These are phyloP conservation scores for Chaetothyriales sp. DNA, from an alignment of 2,329 filamentous ascomycete species.

Conservation along the genomic window DNA sequence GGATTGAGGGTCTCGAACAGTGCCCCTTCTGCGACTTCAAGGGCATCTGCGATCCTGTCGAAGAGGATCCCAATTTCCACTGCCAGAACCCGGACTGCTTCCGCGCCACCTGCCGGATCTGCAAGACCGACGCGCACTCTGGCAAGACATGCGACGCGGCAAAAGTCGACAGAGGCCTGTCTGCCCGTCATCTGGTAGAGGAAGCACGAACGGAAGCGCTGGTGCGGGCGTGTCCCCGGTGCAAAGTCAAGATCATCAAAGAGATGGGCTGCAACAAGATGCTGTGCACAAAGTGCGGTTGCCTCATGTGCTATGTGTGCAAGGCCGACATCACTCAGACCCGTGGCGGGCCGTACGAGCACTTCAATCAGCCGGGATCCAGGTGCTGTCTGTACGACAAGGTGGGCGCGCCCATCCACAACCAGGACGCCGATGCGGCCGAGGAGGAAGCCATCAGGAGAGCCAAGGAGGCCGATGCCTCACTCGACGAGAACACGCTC, in stretches of 20 bases:
- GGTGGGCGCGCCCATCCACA: slow-evolving; percentile 19
- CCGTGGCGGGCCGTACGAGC: slow-evolving; percentile 42
- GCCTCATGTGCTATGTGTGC: slow-evolving; percentile 46
- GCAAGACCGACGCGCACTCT: slow-evolving; percentile 53
- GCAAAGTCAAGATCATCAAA: slow-evolving; percentile 65
- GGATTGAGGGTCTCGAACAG: slow-evolving; percentile 54
- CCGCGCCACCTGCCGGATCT: slow-evolving; percentile 51
- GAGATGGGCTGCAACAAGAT: slow-evolving; percentile 72
- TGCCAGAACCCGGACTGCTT: slow-evolving; percentile 54
- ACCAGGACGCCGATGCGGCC: slow-evolving; percentile 19
- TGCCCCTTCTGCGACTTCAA: slow-evolving; percentile 77
- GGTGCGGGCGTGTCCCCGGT: slow-evolving; percentile 53
- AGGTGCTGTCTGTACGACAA: slow-evolving; percentile 57
- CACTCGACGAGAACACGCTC: slow-evolving; percentile 12
- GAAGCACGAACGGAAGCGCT: slow-evolving; percentile 72
- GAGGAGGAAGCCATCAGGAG: slow-evolving; percentile 19
- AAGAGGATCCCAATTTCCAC: slow-evolving; percentile 55
- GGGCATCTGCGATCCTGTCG: slow-evolving; percentile 52
- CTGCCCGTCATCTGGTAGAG: slow-evolving; percentile 53
- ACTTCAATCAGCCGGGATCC: slow-evolving; percentile 37
- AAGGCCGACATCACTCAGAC: slow-evolving; percentile 38
- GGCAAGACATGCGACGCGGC: slow-evolving; percentile 57
- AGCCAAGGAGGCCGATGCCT: slow-evolving; percentile 18
- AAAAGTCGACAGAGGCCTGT: slow-evolving; percentile 43
- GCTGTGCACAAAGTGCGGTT: slow-evolving; percentile 47